Conservation (phyloP, 306 rosid genomes). For the Inga leiocalycina region DNA sequence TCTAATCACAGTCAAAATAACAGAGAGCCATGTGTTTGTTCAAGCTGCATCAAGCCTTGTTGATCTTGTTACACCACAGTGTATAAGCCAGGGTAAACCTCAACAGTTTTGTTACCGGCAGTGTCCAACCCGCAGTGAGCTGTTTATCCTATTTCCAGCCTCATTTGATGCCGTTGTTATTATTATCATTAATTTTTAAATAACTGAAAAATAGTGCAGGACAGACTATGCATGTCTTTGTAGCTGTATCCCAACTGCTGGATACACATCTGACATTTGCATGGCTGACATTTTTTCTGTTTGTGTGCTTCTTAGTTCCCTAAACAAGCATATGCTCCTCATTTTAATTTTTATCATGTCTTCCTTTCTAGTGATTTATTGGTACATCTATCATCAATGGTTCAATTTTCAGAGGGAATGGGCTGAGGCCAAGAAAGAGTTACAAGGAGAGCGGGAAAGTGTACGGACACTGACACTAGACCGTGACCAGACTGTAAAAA, state of each 20-base stretch:
- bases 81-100: background rate
- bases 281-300: background rate
- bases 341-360: background rate
- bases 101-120: background rate
- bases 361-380: background rate
- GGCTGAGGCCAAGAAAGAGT: constrained; percentile 92
- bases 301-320: background rate
- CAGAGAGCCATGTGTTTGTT: background rate
- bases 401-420: constrained; percentile 73
- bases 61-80: background rate
- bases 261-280: background rate
- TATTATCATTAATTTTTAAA: background rate
- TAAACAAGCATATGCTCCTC: background rate
- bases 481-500: constrained; percentile 69
- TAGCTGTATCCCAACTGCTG: background rate
- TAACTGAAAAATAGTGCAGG: background rate
- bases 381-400: constrained; percentile 11
- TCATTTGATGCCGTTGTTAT: background rate
- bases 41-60: background rate
- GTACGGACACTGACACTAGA: constrained; percentile 61
- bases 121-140: background rate
- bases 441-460: constrained; percentile 77
- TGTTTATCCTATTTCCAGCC: background rate
- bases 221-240: background rate
- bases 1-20: background rate